Conservation (phyloP, 495 filamentous ascomycete genomes). For the Aspergillus affinis region DNA sequence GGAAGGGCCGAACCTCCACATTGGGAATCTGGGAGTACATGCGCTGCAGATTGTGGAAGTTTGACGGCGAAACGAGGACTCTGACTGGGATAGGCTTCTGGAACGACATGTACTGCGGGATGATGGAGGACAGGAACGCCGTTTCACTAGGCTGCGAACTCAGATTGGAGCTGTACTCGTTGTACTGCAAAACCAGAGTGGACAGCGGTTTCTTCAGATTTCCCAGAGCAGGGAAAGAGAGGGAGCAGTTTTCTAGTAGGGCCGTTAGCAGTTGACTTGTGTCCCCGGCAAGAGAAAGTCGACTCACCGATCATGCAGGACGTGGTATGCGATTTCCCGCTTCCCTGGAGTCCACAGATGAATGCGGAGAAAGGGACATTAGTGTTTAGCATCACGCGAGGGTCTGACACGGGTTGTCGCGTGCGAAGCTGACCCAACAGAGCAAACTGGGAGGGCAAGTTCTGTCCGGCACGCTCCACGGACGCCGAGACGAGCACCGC, state of each 20-base stretch:
- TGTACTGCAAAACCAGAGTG: constrained; percentile 67
- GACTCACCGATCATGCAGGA: constrained; percentile 63
- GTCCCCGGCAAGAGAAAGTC: constrained; percentile 39
- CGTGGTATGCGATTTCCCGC: constrained; percentile 70
- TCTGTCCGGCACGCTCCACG: constrained; percentile 11
- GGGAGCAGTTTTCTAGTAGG: constrained; percentile 54
- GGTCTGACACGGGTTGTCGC: constrained; percentile 12
- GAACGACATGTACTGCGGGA: constrained; percentile 22
- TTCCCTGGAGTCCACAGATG: constrained; percentile 74
- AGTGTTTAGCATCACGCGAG: constrained; percentile 44
- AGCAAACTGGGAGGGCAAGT: constrained; percentile 24
- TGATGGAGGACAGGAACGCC: constrained; percentile 57
- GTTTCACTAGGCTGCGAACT: constrained; percentile 61
- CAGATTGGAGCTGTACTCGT: constrained; percentile 53
- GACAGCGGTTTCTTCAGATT: constrained; percentile 50
- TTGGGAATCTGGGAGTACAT: constrained; percentile 37
- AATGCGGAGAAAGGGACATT: constrained; percentile 71
- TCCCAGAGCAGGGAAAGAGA: constrained; percentile 32
- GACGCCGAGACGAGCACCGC: constrained; percentile 20
- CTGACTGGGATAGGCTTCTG: constrained; percentile 49
- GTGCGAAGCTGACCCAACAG: constrained; percentile 19
- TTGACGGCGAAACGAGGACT: constrained; percentile 64
- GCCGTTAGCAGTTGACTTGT: constrained; percentile 27
- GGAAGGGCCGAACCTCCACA: constrained; percentile 46
- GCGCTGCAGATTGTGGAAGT: constrained; percentile 47